Evolutionary conservation across 495 filamentous ascomycete species (phyloP).

Genomic region (Aspergillus haitiensis): DNA sequence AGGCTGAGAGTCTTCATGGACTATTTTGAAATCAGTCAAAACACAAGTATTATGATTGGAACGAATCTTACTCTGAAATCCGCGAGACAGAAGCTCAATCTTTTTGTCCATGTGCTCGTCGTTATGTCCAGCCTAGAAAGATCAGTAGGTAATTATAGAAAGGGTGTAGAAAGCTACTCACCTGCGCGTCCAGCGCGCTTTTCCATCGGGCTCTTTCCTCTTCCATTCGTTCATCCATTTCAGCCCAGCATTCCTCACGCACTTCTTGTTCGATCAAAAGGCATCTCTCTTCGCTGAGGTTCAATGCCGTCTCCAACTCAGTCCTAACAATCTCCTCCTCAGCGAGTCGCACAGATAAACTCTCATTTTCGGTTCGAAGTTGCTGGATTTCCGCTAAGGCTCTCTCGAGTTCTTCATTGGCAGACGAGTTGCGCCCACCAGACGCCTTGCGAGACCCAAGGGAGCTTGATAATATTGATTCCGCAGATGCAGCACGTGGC

Average conservation of each 20-base stretch:
- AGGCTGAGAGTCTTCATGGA: conserved; percentile 50
- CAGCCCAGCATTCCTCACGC: conserved; percentile 83
- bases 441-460: conserved; percentile 34
- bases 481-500: conserved; percentile 77
- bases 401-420: conserved; percentile 70
- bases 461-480: conserved; percentile 55
- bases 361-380: conserved; percentile 72
- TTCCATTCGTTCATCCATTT: conserved; percentile 78
- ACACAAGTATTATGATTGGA: not conserved
- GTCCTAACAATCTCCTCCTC: conserved; percentile 64
- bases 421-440: conserved; percentile 52
- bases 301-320: conserved; percentile 52
- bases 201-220: conserved; percentile 76
- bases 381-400: conserved; percentile 73
- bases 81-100: conserved; percentile 77
- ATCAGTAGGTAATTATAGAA: conserved; percentile 20
- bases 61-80: conserved; percentile 54
- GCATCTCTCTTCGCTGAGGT: conserved; percentile 65
- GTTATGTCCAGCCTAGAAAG: conserved; percentile 50
- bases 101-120: conserved; percentile 90
- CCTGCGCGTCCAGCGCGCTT: conserved; percentile 69
- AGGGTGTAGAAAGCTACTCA: conserved; percentile 35
- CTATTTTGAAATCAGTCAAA: conserved; percentile 21
- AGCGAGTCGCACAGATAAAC: conserved; percentile 52
- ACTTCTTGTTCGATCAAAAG: conserved; percentile 77